Percentiles rank a stretch among this genome's conserved stretches.
phyloP scores from a whole-genome alignment of 257 asterid species.

The Solanum tacnaense region DNA sequence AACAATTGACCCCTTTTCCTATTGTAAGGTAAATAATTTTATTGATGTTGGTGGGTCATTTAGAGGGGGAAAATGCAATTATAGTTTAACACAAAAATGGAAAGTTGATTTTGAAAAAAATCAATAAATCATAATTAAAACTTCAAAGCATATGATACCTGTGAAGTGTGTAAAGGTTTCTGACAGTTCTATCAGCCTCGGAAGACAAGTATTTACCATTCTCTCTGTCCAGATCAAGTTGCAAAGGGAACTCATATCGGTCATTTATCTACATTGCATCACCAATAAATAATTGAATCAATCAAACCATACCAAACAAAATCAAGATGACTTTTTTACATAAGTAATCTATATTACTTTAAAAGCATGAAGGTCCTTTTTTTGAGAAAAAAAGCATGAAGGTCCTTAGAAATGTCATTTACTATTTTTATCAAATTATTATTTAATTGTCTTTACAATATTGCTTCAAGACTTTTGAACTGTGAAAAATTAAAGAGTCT shows the following conservation, averaged over 20 bases:
- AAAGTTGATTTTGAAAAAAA: not conserved
- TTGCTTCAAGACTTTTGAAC: not conserved
- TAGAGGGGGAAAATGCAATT: not conserved
- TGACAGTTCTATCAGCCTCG: conserved; percentile 82
- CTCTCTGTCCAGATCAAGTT: conserved; percentile 91
- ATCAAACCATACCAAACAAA: not conserved
- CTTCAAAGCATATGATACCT: conserved; percentile 31
- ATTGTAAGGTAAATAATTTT: not conserved
- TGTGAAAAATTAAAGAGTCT: no score
- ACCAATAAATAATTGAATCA: not conserved
- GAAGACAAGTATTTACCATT: conserved; percentile 88
- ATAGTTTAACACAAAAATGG: not conserved
- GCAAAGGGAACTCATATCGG: conserved; percentile 89
- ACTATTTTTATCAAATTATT: no score
- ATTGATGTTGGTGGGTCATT: not conserved
- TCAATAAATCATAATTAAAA: not conserved
- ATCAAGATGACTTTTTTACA: not conserved
- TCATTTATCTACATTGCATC: conserved; percentile 71
- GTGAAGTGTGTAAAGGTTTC: conserved; percentile 84
- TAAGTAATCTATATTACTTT: not conserved
- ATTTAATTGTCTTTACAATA: no score
- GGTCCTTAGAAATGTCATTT: not conserved
- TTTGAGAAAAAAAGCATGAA: not conserved
- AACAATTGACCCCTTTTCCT: not conserved
- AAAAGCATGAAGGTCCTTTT: not conserved